phyloP scores from a whole-genome alignment of 345 rosid genomes.

The Rhizophora apiculata region DNA sequence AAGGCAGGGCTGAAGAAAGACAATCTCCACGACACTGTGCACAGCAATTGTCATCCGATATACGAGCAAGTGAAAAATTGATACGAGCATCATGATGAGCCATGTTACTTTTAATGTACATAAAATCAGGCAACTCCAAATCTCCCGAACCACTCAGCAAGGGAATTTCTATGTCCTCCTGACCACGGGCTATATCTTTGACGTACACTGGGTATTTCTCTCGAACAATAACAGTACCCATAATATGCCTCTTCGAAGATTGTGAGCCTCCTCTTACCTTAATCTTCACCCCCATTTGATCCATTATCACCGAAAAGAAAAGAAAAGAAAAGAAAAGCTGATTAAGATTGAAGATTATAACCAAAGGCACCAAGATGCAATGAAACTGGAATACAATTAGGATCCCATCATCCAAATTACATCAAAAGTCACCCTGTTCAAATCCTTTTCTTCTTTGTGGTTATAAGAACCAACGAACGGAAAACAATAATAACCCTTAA shows the following conservation, averaged over 20 bases:
- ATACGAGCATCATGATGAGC: constrained; percentile 16
- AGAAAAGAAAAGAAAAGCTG: background rate
- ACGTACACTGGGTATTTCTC: constrained; percentile 21
- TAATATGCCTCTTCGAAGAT: background rate
- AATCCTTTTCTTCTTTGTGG: no score
- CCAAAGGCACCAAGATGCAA: constrained; percentile 2
- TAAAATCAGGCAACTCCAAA: constrained; percentile 14
- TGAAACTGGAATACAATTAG: background rate
- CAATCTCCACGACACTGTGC: constrained; percentile 22
- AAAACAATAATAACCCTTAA: no score
- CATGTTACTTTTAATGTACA: constrained; percentile 23
- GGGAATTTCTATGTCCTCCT: constrained; percentile 20
- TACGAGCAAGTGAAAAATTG: constrained; percentile 21
- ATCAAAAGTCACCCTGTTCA: no score
- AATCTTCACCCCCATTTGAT: background rate
- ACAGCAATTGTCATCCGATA: constrained; percentile 25
- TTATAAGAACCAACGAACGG: no score
- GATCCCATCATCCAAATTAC: no score
- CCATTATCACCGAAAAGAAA: background rate
- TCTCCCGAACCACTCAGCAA: constrained; percentile 4
- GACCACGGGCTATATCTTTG: constrained; percentile 33
- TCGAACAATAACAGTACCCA: background rate
- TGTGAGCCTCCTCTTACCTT: background rate
- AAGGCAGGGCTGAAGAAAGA: constrained; percentile 17
- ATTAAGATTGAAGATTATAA: background rate